Percentiles rank a stretch among this genome's conserved stretches.
Conservation (phyloP, 2,329 filamentous ascomycete species). For the Cytospora piceicola region DNA sequence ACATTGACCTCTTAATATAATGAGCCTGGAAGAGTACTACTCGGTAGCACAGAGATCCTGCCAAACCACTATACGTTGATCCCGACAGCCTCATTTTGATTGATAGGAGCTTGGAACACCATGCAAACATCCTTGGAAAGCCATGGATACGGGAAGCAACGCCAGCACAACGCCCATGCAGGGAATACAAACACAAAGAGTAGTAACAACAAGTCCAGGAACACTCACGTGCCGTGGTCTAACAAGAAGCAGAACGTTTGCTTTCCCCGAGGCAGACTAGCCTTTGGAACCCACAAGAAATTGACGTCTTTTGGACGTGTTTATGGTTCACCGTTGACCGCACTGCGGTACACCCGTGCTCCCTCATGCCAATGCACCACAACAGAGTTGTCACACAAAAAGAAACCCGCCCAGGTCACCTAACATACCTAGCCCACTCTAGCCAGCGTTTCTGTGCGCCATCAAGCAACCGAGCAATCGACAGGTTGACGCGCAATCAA, state of each 20-base stretch:
- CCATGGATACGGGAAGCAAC: neutral
- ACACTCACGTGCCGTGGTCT: constrained; percentile 1
- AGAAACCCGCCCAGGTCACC: constrained; percentile 9
- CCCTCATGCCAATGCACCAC: constrained; percentile 8
- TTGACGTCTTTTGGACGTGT: constrained; percentile 1
- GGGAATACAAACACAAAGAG: neutral
- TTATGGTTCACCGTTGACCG: neutral
- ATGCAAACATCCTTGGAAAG: constrained; percentile 14
- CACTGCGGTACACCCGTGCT: constrained; percentile 1
- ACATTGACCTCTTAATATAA: constrained; percentile 24
- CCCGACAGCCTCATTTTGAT: constrained; percentile 12
- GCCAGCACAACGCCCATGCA: constrained; percentile 5
- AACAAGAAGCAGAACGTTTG: constrained; percentile 3
- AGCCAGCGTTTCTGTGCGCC: constrained; percentile 4
- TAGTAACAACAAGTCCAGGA: neutral
- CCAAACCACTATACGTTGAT: neutral
- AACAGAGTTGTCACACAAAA: constrained; percentile 4
- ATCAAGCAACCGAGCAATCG: constrained; percentile 10
- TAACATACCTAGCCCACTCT: neutral
- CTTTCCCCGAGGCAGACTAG: neutral
- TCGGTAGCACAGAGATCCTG: neutral
- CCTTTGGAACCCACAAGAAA: neutral
- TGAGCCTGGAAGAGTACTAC: constrained; percentile 2
- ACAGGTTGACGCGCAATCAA: neutral
- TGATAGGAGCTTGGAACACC: constrained; percentile 16